Evolutionary conservation across 352 stramenopile genomes (phyloP).

Genomic region (Phytophthora ohioensis): DNA sequence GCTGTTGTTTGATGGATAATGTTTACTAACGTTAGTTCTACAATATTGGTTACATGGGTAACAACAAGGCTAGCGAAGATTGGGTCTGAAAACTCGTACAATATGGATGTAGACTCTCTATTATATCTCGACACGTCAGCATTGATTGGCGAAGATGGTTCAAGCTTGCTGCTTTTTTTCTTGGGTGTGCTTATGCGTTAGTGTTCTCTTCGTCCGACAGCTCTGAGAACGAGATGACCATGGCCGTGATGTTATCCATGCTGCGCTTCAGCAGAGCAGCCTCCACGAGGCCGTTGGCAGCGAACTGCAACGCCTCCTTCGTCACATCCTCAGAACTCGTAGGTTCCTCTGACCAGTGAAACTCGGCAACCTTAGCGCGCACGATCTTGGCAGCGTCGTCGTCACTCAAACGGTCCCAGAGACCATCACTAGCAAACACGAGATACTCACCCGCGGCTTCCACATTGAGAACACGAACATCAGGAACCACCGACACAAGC

Average conservation of each 20-base stretch:
- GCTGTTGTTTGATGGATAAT: slow-evolving; percentile 34
- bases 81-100: slow-evolving; percentile 30
- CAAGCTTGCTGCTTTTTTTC: slow-evolving; percentile 14
- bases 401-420: slow-evolving; percentile 83
- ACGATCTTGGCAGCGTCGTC: slow-evolving; percentile 70
- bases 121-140: slow-evolving; percentile 33
- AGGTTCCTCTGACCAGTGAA: slow-evolving; percentile 31
- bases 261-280: slow-evolving; percentile 69
- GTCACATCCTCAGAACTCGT: slow-evolving; percentile 31
- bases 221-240: slow-evolving; percentile 70
- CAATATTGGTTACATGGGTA: slow-evolving; percentile 24
- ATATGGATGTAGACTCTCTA: slow-evolving; percentile 39
- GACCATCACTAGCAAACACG: slow-evolving; percentile 80
- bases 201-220: slow-evolving; percentile 24
- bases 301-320: slow-evolving; percentile 65
- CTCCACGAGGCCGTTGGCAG: slow-evolving; percentile 75
- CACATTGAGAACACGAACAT: slow-evolving; percentile 77
- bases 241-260: slow-evolving; percentile 88
- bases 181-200: slow-evolving; percentile 23
- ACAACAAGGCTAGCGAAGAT: slow-evolving; percentile 1
- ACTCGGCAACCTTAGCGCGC: slow-evolving; percentile 63
- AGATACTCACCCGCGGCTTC: slow-evolving; percentile 61
- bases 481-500: slow-evolving; percentile 75
- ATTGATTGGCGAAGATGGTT: slow-evolving; percentile 30
- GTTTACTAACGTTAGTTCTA: slow-evolving; percentile 18